phyloP scores from a whole-genome alignment of 306 rosid species.

The Rosa lucieae region DNA sequence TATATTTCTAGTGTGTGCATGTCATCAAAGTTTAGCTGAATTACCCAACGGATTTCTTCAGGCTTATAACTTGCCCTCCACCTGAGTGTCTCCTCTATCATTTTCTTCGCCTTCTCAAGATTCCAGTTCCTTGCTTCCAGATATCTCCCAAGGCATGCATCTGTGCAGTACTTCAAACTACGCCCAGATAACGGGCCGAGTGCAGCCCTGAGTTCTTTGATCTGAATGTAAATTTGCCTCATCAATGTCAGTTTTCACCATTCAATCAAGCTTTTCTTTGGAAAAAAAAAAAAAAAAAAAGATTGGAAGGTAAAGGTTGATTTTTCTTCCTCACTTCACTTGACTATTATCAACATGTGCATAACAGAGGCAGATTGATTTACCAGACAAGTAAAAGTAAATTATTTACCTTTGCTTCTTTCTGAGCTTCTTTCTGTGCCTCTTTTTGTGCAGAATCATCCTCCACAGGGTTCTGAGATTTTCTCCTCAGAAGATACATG shows the following conservation, averaged over 20 bases:
- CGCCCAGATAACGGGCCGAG: conserved; percentile 71
- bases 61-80: conserved; percentile 88
- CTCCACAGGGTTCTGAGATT: conserved; percentile 45
- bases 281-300: background rate
- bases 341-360: background rate
- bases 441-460: conserved; percentile 51
- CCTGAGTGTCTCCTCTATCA: conserved; percentile 73
- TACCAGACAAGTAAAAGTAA: background rate
- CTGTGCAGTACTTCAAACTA: conserved; percentile 61
- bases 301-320: background rate
- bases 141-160: conserved; percentile 76
- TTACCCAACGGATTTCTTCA: conserved; percentile 93
- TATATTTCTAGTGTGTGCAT: background rate
- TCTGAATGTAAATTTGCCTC: conserved; percentile 40
- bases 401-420: conserved; percentile 55
- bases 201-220: conserved; percentile 60
- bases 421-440: conserved; percentile 35
- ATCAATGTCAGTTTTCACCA: conserved; percentile 1
- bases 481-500: conserved; percentile 66
- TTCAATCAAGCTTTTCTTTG: too few relatives aligned
- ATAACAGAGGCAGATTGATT: background rate
- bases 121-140: conserved; percentile 85
- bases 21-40: conserved; percentile 12
- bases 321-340: background rate
- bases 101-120: conserved; percentile 73